A percentile compares a stretch with the other conserved stretches of the same genome.
phyloP scores from a whole-genome alignment of 257 asterid species.

The Euphrasia confusa region DNA sequence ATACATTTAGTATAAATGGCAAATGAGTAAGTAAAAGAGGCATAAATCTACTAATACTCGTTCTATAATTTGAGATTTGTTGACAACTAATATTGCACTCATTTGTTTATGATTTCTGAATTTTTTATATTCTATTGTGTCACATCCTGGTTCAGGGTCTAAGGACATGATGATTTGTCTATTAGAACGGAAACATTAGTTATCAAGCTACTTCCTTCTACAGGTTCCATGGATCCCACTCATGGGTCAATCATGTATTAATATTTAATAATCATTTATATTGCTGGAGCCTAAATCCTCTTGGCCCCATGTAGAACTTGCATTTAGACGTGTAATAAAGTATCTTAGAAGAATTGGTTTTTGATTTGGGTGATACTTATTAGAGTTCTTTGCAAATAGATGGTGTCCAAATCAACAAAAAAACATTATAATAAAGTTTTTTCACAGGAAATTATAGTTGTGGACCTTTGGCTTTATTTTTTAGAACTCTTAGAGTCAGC shows the following conservation, averaged over 20 bases:
- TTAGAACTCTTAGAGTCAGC: neutral
- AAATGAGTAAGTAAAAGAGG: neutral
- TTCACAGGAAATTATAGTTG: neutral
- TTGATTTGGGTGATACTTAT: neutral
- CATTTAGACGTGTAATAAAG: constrained; percentile 10
- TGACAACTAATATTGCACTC: neutral
- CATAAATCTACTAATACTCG: neutral
- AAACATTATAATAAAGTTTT: neutral
- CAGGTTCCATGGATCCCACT: constrained; percentile 25
- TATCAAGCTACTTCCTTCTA: neutral
- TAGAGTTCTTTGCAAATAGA: constrained; percentile 1
- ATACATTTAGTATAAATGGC: neutral
- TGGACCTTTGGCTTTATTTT: neutral
- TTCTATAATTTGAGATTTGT: neutral
- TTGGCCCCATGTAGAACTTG: neutral
- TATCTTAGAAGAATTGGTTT: neutral
- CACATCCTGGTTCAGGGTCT: constrained; percentile 1
- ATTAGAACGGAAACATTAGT: constrained; percentile 1
- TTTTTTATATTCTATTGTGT: neutral
- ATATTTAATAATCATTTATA: neutral
- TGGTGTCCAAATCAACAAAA: constrained; percentile 2
- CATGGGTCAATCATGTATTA: constrained; percentile 2
- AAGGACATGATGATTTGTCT: neutral
- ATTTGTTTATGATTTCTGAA: constrained; percentile 1
- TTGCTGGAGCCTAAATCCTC: neutral